A percentile compares a stretch with the other conserved stretches of the same genome.
These are phyloP conservation scores for Tulasnella sp. DNA, from an alignment of 768 basidiomycete genomes.

Conservation along the genomic window DNA sequence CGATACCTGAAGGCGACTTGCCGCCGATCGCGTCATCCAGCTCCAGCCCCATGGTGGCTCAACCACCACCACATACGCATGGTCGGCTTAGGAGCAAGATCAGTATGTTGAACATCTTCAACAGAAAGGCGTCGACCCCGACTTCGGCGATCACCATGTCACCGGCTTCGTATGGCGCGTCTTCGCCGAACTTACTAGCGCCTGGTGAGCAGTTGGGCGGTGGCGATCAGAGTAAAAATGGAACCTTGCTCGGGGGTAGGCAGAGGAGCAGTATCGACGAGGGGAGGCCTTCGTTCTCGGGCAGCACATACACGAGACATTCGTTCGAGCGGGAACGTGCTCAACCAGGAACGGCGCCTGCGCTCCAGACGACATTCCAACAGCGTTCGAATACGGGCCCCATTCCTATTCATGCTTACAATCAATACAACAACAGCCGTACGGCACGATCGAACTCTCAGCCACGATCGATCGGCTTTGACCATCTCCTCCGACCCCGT, in stretches of 20 bases:
- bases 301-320: neutral
- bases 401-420: too few species aligned
- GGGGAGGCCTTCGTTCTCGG: neutral
- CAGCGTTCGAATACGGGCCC: neutral
- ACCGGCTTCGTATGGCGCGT: neutral
- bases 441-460: slow-evolving; percentile 10
- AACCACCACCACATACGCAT: neutral
- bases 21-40: neutral
- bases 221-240: neutral
- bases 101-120: slow-evolving; percentile 20
- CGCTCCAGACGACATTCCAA: slow-evolving; percentile 1
- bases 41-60: slow-evolving; percentile 4
- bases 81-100: slow-evolving; percentile 18
- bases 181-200: slow-evolving; percentile 13
- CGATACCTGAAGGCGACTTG: too few species aligned
- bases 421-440: neutral
- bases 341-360: neutral
- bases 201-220: neutral
- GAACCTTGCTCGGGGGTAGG: neutral
- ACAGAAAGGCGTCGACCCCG: slow-evolving; percentile 4
- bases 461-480: neutral
- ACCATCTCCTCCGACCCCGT: neutral
- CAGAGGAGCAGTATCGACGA: slow-evolving; percentile 1
- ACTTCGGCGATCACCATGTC: slow-evolving; percentile 1
- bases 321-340: slow-evolving; percentile 8